These are phyloP conservation scores for Aegilops tauschii DNA, from an alignment of 176 grass and related monocot genomes.

Conservation along the genomic window DNA sequence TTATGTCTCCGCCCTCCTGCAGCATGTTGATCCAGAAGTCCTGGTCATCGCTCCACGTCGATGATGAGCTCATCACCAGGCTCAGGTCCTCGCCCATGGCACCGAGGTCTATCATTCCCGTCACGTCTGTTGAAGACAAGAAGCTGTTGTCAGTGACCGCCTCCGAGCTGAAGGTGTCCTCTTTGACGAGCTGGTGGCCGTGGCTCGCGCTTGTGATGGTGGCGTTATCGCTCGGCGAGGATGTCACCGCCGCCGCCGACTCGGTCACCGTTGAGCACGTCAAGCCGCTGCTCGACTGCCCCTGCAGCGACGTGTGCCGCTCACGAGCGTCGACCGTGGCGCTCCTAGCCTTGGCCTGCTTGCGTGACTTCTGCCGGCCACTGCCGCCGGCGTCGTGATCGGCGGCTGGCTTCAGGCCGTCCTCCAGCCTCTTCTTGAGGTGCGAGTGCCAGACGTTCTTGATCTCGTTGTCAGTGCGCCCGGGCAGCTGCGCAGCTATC, in stretches of 20 bases:
- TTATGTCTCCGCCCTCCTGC: slow-evolving; percentile 44
- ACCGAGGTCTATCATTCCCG: slow-evolving; percentile 28
- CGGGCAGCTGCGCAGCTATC: slow-evolving; percentile 50
- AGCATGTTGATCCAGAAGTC: slow-evolving; percentile 63
- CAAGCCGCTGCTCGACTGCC: slow-evolving; percentile 35
- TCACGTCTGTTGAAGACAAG: slow-evolving; percentile 41
- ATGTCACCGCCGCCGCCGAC: background rate
- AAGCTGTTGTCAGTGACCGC: slow-evolving; percentile 49
- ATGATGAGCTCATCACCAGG: background rate
- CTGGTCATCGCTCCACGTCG: slow-evolving; percentile 40
- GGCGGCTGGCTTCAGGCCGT: background rate
- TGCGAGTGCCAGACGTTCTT: slow-evolving; percentile 65
- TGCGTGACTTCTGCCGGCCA: slow-evolving; percentile 20
- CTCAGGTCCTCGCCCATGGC: slow-evolving; percentile 28
- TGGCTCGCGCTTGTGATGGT: slow-evolving; percentile 9
- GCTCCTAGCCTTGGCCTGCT: background rate
- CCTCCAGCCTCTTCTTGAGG: slow-evolving; percentile 50
- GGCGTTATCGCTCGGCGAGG: slow-evolving; percentile 15
- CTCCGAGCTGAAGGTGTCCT: slow-evolving; percentile 39
- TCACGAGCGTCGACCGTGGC: background rate
- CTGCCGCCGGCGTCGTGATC: background rate
- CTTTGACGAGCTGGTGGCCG: slow-evolving; percentile 12
- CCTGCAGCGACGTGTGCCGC: background rate
- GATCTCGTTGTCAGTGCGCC: slow-evolving; percentile 66
- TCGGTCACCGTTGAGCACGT: slow-evolving; percentile 38